Conservation (phyloP, 495 filamentous ascomycete genomes). For the Lasiosphaeria ovina region DNA sequence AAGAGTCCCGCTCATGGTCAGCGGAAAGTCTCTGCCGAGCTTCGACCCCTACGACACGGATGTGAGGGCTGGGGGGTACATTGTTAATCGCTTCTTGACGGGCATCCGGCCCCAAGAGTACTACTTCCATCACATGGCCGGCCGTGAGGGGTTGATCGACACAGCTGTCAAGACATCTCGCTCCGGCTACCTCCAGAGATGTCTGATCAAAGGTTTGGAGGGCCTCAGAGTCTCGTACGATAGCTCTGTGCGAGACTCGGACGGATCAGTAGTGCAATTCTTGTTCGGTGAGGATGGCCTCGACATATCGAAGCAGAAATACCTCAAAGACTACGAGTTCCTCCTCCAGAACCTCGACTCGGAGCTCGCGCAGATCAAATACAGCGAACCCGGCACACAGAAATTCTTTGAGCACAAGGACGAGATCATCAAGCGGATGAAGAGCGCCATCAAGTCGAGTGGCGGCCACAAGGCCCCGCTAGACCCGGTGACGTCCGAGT, state of each 20-base stretch:
- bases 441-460: slow-evolving; percentile 66
- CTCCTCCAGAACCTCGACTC: slow-evolving; percentile 70
- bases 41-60: slow-evolving; percentile 90
- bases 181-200: slow-evolving; percentile 95
- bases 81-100: slow-evolving; percentile 95
- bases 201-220: slow-evolving; percentile 99
- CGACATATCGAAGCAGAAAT: slow-evolving; percentile 90
- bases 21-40: slow-evolving; percentile 92
- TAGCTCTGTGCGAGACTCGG: slow-evolving; percentile 86
- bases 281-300: slow-evolving; percentile 95
- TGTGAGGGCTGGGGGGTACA: slow-evolving; percentile 88
- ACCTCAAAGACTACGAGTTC: slow-evolving; percentile 88
- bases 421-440: slow-evolving; percentile 73
- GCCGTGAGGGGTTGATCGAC: slow-evolving; percentile 97
- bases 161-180: slow-evolving; percentile 98
- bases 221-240: slow-evolving; percentile 90
- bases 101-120: slow-evolving; percentile 97
- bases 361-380: slow-evolving; percentile 48
- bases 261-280: slow-evolving; percentile 92
- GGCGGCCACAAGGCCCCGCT: slow-evolving; percentile 61
- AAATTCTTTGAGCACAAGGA: slow-evolving; percentile 47
- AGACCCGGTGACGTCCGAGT: slow-evolving; percentile 72
- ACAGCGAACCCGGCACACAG: slow-evolving; percentile 35
- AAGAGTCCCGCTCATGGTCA: slow-evolving; percentile 95
- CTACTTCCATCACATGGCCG: slow-evolving; percentile 99